These are phyloP conservation scores for Acacia acuminata DNA, from an alignment of 306 rosid species.

Conservation along the genomic window DNA sequence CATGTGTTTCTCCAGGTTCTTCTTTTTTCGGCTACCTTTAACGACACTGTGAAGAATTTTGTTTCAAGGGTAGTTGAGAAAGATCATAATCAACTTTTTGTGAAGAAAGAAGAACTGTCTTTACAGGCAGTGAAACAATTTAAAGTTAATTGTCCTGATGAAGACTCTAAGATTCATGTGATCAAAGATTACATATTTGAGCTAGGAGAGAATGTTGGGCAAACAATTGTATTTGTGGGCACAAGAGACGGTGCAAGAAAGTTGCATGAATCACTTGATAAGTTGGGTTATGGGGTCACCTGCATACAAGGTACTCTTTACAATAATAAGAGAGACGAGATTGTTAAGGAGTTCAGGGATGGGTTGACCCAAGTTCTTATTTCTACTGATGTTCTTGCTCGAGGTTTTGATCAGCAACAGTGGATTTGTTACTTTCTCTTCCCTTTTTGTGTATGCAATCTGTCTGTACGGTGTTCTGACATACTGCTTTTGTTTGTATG, in stretches of 20 bases:
- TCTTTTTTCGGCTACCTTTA: conserved; percentile 90
- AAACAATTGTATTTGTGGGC: conserved; percentile 79
- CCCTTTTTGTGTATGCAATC: neutral
- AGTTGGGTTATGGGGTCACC: conserved; percentile 69
- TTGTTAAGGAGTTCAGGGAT: conserved; percentile 78
- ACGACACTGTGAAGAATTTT: conserved; percentile 71
- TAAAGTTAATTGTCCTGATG: conserved; percentile 72
- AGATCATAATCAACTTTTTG: conserved; percentile 77
- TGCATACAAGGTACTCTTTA: conserved; percentile 73
- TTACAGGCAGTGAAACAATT: conserved; percentile 83
- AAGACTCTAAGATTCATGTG: conserved; percentile 57
- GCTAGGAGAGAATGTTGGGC: conserved; percentile 86
- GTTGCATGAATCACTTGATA: conserved; percentile 56
- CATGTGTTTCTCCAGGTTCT: conserved; percentile 59
- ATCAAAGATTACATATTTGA: conserved; percentile 72
- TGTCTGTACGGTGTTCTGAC: conserved; percentile 15
- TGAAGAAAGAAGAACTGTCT: conserved; percentile 83
- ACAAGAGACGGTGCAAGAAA: conserved; percentile 63
- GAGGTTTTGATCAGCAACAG: conserved; percentile 88
- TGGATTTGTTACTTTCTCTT: neutral
- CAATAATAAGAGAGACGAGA: conserved; percentile 68
- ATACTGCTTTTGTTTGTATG: neutral
- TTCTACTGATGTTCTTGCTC: conserved; percentile 76
- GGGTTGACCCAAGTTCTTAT: conserved; percentile 81
- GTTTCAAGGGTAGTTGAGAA: conserved; percentile 58